Evolutionary conservation across 176 grass and related monocot genomes (phyloP), one percentile per base, ranked within the genome.

Genomic region (Cenchrus purpureus): DNA sequence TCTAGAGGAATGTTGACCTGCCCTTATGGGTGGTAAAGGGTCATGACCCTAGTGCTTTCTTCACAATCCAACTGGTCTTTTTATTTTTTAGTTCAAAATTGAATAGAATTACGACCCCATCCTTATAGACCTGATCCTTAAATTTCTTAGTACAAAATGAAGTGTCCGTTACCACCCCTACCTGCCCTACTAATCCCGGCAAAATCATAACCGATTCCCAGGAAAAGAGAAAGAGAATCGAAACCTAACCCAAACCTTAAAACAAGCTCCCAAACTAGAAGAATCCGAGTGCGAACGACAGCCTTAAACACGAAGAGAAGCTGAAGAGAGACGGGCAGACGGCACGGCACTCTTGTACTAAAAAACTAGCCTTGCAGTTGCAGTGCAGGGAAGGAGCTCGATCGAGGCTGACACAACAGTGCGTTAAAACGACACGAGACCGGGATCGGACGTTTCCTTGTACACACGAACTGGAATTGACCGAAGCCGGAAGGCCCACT

Each of bases 211-310:
- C 69, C 43, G 76, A 66, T 49, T 20, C 49, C 46, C 67, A 7
- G 34, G 32, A 6, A 11, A 15, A 61, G 55, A 25, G 1, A 56
- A 50, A 40, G 6, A 15, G 9, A 54, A 74, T 32, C 57, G 16
- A 66, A 14, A 85, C 76, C 61, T 74, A 84, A 79, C 61, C 77
- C 76, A 43, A 78, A 45, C 82, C 82, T 68, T 19, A 32, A 59
- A 80, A 67, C 43, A 51, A 44, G 68, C 81, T 74, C 73, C 73
- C 6, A 72, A 8, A 45, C 56, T 20, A 46, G 73, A 22, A 78
- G 78, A 71, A 20, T 70, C 55, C 64, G 68, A 62, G 42, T 6
- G 32, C 73, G 31, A 53, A 53, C 19, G 16, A 49, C 79, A 82
- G 52, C 52, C 65, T n/a, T 28, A 13, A 11, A 20, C 53, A 42